Evolutionary conservation across 192 early-diverging fungal species (phyloP).

Genomic region (Coemansia sp.): DNA sequence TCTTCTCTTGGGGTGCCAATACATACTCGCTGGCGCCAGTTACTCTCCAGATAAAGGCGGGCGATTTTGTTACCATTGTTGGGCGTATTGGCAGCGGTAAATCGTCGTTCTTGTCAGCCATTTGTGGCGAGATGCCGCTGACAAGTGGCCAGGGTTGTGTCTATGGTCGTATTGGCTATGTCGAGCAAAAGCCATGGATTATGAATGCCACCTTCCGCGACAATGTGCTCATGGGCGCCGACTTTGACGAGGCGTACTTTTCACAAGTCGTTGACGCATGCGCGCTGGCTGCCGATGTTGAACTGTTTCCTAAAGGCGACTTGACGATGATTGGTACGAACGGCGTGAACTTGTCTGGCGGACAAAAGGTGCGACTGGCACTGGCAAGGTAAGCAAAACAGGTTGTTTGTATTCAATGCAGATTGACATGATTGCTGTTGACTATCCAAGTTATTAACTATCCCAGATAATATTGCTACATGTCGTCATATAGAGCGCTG

Average conservation of each 20-base stretch:
- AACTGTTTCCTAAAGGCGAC: slow-evolving; percentile 37
- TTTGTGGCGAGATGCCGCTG: slow-evolving; percentile 87
- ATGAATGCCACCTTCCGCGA: slow-evolving; percentile 51
- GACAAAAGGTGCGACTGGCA: slow-evolving; percentile 66
- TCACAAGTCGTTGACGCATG: slow-evolving; percentile 28
- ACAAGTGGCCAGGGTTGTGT: slow-evolving; percentile 67
- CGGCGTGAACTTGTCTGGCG: slow-evolving; percentile 65
- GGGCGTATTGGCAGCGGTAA: slow-evolving; percentile 85
- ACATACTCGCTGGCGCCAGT: slow-evolving; percentile 64
- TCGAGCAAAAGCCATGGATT: slow-evolving; percentile 50
- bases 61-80: slow-evolving; percentile 79
- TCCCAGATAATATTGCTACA: neutral
- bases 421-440: too few relatives aligned
- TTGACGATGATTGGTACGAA: slow-evolving; percentile 60
- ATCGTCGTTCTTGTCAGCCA: slow-evolving; percentile 62
- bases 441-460: too few relatives aligned
- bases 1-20: slow-evolving; percentile 34
- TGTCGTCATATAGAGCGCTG: slow-evolving; percentile 54
- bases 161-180: slow-evolving; percentile 61
- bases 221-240: slow-evolving; percentile 13
- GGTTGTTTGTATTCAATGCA: neutral
- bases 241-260: slow-evolving; percentile 37
- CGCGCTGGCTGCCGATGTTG: slow-evolving; percentile 33
- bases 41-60: slow-evolving; percentile 61
- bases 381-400: slow-evolving; percentile 54